Conservation (phyloP, 2,329 filamentous ascomycete species). For the Zymoseptoria tritici region DNA sequence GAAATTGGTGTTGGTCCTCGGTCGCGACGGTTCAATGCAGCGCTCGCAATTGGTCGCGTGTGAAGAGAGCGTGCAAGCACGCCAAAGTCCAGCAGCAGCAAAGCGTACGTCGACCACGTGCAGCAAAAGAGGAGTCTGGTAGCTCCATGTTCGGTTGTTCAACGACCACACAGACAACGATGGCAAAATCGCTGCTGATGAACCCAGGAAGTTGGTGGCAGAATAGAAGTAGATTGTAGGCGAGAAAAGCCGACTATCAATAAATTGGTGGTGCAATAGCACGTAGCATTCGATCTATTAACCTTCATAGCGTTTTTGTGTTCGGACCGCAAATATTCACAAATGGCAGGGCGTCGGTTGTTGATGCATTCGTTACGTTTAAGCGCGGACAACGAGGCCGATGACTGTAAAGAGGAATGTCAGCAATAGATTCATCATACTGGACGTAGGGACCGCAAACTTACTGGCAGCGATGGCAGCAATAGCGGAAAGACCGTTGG, state of each 20-base stretch:
- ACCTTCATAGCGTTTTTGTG: not conserved
- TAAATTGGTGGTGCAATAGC: not conserved
- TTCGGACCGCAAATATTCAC: not conserved
- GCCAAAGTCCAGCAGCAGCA: not conserved
- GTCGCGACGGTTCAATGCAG: not conserved
- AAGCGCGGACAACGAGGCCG: not conserved
- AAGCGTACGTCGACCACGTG: not conserved
- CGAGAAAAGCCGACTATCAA: not conserved
- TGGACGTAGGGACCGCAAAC: not conserved
- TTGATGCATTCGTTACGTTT: not conserved
- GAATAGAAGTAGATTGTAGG: not conserved
- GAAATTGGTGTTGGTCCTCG: not conserved
- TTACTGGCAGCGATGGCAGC: conserved; percentile 3
- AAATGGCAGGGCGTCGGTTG: not conserved
- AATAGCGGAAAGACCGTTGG: conserved; percentile 1
- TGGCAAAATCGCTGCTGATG: not conserved
- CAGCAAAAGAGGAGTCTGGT: too few species aligned
- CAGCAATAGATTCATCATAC: not conserved
- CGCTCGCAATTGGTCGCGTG: too few species aligned
- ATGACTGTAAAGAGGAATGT: not conserved
- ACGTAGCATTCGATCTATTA: not conserved
- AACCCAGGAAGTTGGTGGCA: not conserved
- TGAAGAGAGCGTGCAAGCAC: too few species aligned
- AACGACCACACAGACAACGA: not conserved
- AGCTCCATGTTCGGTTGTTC: not conserved